These are phyloP conservation scores for Exophiala bonariae DNA, from an alignment of 2,329 filamentous ascomycete species.

Conservation along the genomic window DNA sequence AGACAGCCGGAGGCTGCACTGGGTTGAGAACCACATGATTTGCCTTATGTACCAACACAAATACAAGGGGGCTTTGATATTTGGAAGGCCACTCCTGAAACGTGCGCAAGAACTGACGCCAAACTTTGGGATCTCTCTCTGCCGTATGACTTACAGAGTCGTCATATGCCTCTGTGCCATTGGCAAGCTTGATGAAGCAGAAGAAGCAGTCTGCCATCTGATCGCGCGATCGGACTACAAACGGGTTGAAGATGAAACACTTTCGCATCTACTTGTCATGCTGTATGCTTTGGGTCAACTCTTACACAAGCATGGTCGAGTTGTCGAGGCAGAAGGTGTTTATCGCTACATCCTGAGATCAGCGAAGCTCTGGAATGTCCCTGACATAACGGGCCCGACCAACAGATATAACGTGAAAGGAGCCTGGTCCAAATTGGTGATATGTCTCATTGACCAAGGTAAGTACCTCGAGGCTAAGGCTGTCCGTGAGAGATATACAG, in stretches of 20 bases:
- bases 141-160: constrained; percentile 8
- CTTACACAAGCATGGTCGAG: constrained; percentile 7
- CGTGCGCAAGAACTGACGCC: constrained; percentile 5
- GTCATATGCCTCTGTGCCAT: constrained; percentile 6
- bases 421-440: constrained; percentile 6
- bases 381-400: background rate
- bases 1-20: constrained; percentile 5
- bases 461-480: constrained; percentile 7
- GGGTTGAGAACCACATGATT: constrained; percentile 15
- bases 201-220: constrained; percentile 6
- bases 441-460: constrained; percentile 10
- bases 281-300: constrained; percentile 6
- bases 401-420: constrained; percentile 1
- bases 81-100: constrained; percentile 8
- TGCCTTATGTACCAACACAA: constrained; percentile 8
- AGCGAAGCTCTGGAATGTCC: constrained; percentile 3
- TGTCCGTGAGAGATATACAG: constrained; percentile 8
- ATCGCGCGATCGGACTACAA: constrained; percentile 7
- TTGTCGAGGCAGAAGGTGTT: constrained; percentile 14
- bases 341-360: constrained; percentile 7
- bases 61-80: constrained; percentile 13
- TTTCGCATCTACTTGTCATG: constrained; percentile 5
- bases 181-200: constrained; percentile 11
- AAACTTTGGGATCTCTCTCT: constrained; percentile 6
- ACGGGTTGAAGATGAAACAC: constrained; percentile 3